Base-by-base conservation (phyloP, 2,329 filamentous ascomycete species). In the Cercospora sp. region DNA sequence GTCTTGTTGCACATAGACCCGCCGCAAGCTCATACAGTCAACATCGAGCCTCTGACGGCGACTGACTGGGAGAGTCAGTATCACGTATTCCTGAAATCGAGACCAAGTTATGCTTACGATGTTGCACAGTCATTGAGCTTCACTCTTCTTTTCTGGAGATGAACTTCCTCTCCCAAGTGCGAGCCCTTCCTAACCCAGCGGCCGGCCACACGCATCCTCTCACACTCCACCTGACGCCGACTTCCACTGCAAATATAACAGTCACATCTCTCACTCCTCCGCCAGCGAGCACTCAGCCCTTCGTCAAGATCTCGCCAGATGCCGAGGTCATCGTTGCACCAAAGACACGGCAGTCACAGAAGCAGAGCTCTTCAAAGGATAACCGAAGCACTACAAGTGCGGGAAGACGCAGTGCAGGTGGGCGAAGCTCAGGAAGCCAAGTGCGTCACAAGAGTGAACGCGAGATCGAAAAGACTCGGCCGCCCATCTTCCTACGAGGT, bases 241-340 rank as follows among this genome's bases (percentile, higher is more conserved):
- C 94, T 0, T 97, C 94, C 3, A 97, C 94, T 1, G 96, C 95
- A 9, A 97, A 94, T 76, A 93, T 99, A 70, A 89, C 89, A 65
- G 87, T 98, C 8, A 88, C 92, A 6, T 93, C 92, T 1, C 83
- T 99, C n/a, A 88, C 90, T 1, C 95, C 95, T 1, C 83, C 88
- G 0, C 88, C 89, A 3, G 80, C 91, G 1, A 83, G 87, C 2
- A 87, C 89, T 60, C 86, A 88, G 1, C 86, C 92, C 0, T 99
- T 99, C 77, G 93, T 92, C 28, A 98, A 97, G 80, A 92, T 99
- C 61, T 91, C 92, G 0, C 91, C 94, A 0, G 93, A 98, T 77
- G 94, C 94, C 23, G 95, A 99, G 80, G 94, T 99, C 60, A 96
- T 98, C 72, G 95, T 99, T 68, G 95, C 95, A 3, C 95, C 95